Base-by-base conservation (phyloP, 179 eudicot species). In the Actinidia chinensis region DNA sequence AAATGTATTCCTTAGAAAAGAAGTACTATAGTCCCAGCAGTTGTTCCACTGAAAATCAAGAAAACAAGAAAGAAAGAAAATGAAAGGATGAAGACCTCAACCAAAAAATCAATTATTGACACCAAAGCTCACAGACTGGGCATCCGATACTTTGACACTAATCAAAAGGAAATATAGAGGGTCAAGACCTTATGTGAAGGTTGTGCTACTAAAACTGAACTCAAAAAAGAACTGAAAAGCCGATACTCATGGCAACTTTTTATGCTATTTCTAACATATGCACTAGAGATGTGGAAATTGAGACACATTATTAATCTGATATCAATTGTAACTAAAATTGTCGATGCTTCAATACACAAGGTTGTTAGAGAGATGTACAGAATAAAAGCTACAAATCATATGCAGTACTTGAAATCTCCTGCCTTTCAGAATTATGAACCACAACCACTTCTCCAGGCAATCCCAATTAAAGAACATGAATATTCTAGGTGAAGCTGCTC, bases 361-460 rank as follows among this genome's bases (percentile, higher is more conserved):
- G 68, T 61, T 33, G 46, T 10, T 47, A 33, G 43, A 33, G 33
- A 58, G 23, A 64, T 63, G 36, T 63, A 28, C 23, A 76, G 58
- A 64, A 48, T 46, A 76, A 76, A 46, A 64, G 46, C 70, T 28
- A 64, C 58, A 47, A 22, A 55, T 58, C n/a, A 14, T 56, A 50
- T 44, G 58, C 51, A 73, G 42, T 67, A 43, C 3, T 28, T 48
- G 46, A 48, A 28, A 55, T 25, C 18, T 36, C 48, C 78, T 13
- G 51, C 71, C 71, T 64, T 23, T 63, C 70, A 50, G n/a, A 48
- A 47, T 63, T 71, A 28, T 47, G 64, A 23, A 76, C 46, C 48
- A 76, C 18, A 40, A 63, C 78, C 78, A 76, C 25, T 15, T 33
- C 71, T 25, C 56, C 56, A 74, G 52, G 33, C 22, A 40, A 59